These are phyloP conservation scores for Orbilia blumenaviensis DNA, from an alignment of 2,329 filamentous ascomycete species.

Conservation along the genomic window DNA sequence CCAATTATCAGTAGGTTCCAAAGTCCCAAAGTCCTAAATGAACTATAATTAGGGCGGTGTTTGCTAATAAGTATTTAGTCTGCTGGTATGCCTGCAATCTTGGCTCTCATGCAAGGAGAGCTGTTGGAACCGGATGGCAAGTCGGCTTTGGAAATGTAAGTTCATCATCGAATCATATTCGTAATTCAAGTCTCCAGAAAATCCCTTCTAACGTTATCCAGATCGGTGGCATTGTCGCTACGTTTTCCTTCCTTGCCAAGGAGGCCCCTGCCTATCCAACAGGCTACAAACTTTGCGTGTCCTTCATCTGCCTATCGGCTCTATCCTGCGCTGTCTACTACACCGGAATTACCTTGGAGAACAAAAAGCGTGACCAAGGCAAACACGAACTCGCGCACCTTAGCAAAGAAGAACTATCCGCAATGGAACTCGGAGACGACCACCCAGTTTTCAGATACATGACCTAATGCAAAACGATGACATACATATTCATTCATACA, in stretches of 20 bases:
- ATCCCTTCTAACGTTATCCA: neutral
- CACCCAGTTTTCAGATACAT: slow-evolving; percentile 70
- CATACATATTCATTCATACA: neutral
- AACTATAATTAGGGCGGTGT: neutral
- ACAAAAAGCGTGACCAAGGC: slow-evolving; percentile 68
- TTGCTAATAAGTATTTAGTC: slow-evolving; percentile 60
- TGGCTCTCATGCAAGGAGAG: slow-evolving; percentile 74
- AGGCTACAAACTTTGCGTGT: slow-evolving; percentile 80
- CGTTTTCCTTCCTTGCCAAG: slow-evolving; percentile 72
- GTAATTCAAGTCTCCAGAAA: neutral
- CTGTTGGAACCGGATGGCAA: slow-evolving; percentile 78
- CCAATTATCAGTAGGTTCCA: slow-evolving; percentile 73
- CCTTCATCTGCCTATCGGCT: slow-evolving; percentile 75
- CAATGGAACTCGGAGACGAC: slow-evolving; percentile 70
- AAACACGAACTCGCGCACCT: slow-evolving; percentile 63
- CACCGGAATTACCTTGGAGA: slow-evolving; percentile 68
- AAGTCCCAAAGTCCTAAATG: slow-evolving; percentile 35
- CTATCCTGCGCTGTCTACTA: slow-evolving; percentile 71
- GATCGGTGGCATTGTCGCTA: slow-evolving; percentile 79
- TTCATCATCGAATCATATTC: neutral
- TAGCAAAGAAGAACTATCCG: slow-evolving; percentile 68
- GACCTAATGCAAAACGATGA: slow-evolving; percentile 61
- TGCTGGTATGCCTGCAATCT: slow-evolving; percentile 87
- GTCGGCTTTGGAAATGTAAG: slow-evolving; percentile 75
- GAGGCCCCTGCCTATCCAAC: slow-evolving; percentile 75